phyloP scores from a whole-genome alignment of 2,329 filamentous ascomycete species.

The Calycina marina region DNA sequence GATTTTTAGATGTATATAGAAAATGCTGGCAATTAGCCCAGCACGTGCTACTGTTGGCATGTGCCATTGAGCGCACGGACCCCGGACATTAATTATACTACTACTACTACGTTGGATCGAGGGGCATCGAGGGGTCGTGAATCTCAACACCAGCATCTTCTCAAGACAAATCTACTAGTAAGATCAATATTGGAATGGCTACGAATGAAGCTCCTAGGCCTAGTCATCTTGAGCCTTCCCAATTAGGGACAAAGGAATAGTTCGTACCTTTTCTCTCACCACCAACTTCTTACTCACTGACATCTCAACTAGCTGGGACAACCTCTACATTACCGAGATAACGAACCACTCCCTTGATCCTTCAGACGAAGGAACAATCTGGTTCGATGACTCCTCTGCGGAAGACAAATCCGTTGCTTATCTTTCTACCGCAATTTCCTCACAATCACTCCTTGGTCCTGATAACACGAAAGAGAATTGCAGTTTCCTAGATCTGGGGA shows the following conservation, averaged over 20 bases:
- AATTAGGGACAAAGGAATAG: constrained; percentile 83
- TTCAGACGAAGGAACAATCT: constrained; percentile 73
- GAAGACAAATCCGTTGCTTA: constrained; percentile 64
- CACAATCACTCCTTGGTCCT: constrained; percentile 8
- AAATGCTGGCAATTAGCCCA: too few species aligned
- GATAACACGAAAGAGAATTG: constrained; percentile 22
- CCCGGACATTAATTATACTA: too few species aligned
- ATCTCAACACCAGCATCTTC: too few species aligned
- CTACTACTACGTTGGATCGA: too few species aligned
- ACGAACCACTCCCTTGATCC: constrained; percentile 58
- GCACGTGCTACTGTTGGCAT: too few species aligned
- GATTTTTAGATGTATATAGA: too few species aligned
- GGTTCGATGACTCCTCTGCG: constrained; percentile 90
- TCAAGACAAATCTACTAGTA: too few species aligned
- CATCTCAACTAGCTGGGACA: constrained; percentile 50
- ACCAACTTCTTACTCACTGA: constrained; percentile 1
- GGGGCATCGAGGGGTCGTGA: too few species aligned
- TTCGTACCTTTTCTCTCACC: constrained; percentile 23
- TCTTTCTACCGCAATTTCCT: constrained; percentile 24
- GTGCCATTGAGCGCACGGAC: too few species aligned
- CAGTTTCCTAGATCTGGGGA: constrained; percentile 73
- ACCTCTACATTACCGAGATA: constrained; percentile 56
- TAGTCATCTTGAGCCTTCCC: constrained; percentile 57
- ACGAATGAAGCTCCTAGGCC: constrained; percentile 29
- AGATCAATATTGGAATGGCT: constrained; percentile 13